Conservation (phyloP, 2,329 filamentous ascomycete genomes). For the Fusarium decemcellulare region DNA sequence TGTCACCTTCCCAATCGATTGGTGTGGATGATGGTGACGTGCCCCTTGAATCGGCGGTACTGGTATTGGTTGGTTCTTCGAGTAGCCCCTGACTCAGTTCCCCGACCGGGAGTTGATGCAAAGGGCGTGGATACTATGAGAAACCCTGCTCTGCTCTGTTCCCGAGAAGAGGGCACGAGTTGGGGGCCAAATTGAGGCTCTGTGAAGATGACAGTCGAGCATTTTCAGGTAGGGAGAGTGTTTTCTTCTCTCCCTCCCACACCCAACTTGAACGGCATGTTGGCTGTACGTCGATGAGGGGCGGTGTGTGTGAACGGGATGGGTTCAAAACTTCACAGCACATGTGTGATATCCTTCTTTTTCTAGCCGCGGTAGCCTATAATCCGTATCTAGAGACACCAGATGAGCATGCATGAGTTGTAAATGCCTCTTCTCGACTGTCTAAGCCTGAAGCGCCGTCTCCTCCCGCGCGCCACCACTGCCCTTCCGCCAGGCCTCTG, state of each 20-base stretch:
- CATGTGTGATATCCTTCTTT: neutral
- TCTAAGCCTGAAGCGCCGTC: conserved; percentile 68
- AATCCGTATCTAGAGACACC: neutral
- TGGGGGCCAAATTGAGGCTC: neutral
- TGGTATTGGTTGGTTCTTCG: neutral
- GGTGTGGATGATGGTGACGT: neutral
- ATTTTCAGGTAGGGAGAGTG: neutral
- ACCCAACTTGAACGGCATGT: neutral
- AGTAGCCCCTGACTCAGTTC: conserved; percentile 1
- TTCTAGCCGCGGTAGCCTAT: conserved; percentile 2
- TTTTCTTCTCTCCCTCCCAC: neutral
- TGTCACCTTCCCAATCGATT: neutral
- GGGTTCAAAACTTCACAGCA: neutral
- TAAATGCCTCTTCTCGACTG: neutral
- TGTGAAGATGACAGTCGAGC: neutral
- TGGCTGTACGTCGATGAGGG: neutral
- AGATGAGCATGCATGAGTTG: neutral
- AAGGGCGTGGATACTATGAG: neutral
- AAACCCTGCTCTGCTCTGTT: neutral
- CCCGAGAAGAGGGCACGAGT: neutral
- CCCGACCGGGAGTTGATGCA: neutral
- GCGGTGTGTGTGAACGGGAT: neutral
- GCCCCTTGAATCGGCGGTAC: conserved; percentile 1
- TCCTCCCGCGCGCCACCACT: conserved; percentile 71
- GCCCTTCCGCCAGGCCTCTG: conserved; percentile 67